Evolutionary conservation across 2,329 filamentous ascomycete genomes (phyloP).

Genomic region (Verticillium dahliae): DNA sequence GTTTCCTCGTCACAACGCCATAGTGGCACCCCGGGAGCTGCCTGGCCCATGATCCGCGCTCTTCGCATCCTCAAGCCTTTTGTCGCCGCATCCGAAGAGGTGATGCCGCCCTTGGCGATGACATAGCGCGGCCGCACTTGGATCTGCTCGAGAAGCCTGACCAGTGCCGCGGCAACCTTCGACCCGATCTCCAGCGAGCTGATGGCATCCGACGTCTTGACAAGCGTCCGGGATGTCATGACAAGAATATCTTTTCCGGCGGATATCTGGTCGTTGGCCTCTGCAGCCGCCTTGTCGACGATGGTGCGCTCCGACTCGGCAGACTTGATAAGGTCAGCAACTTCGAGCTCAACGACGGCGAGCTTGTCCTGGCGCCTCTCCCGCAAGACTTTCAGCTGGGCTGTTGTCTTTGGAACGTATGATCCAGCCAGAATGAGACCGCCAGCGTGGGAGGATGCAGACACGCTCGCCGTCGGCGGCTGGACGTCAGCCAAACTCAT

Average conservation of each 20-base stretch:
- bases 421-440: conserved; percentile 50
- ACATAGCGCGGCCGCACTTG: conserved; percentile 45
- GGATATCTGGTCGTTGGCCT: conserved; percentile 21
- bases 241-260: conserved; percentile 46
- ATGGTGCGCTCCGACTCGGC: conserved; percentile 3
- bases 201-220: conserved; percentile 34
- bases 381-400: conserved; percentile 16
- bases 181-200: conserved; percentile 48
- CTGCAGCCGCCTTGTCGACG: conserved; percentile 5
- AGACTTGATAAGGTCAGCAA: conserved; percentile 7
- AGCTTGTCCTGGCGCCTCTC: conserved; percentile 11
- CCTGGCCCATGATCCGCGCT: conserved; percentile 49
- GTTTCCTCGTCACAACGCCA: conserved; percentile 51
- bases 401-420: conserved; percentile 54
- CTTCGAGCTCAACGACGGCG: conserved; percentile 12
- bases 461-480: conserved; percentile 16
- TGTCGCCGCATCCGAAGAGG: conserved; percentile 50
- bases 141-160: conserved; percentile 39
- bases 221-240: conserved; percentile 51
- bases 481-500: conserved; percentile 38
- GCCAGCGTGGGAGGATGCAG: conserved; percentile 20
- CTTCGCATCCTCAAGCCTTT: conserved; percentile 48
- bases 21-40: conserved; percentile 49
- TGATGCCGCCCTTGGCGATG: conserved; percentile 55
- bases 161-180: conserved; percentile 42